Evolutionary conservation across 1,284 basidiomycete species (phyloP), one percentile per base, ranked within the genome.

Genomic region (Puccinia hordei): DNA sequence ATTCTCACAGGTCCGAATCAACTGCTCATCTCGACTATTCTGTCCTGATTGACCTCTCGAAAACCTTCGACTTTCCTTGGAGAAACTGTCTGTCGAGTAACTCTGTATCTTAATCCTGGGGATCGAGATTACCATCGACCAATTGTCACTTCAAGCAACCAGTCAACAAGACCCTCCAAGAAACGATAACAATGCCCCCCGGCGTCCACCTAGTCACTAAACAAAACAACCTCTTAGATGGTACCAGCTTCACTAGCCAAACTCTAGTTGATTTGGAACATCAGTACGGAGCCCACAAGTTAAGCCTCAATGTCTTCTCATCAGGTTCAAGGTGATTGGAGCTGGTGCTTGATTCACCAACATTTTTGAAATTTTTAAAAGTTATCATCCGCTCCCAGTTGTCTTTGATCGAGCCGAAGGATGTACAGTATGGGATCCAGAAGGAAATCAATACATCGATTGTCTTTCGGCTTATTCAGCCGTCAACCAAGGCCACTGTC

Each of bases 391-490:
- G 0, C 88, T 99, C 13, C 95, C 95, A 38, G 90, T 98, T 82
- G 95, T 98, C 79, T 96, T 99, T 84, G 94, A 97, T 84, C 90
- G 90, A 76, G 96, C 92, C 30, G 89, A 90, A 82, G 96, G 96
- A 73, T 93, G 93, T 27, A 93, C 92, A 86, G 94, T 97, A 84
- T 97, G 94, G 93, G 95, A 98, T 86, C 94, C 93, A 17, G 95
- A 98, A 82, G 85, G 85, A 30, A 84, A 84, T 63, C 66, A 86
- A 82, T 87, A 87, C 84, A 84, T 87, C 85, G 98, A 87, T 82
- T 98, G 93, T 83, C 89, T 99, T 51, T 93, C 94, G 68, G 96
- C 97, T 27, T 99, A 99, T 88, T 95, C 93, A 91, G 95, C 87
- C 87, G 93, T 89, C 27, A 85, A 86, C 66, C 85, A 93, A 89